phyloP scores from a whole-genome alignment of 2,329 filamentous ascomycete genomes.

The Neoarthrinium moseri region DNA sequence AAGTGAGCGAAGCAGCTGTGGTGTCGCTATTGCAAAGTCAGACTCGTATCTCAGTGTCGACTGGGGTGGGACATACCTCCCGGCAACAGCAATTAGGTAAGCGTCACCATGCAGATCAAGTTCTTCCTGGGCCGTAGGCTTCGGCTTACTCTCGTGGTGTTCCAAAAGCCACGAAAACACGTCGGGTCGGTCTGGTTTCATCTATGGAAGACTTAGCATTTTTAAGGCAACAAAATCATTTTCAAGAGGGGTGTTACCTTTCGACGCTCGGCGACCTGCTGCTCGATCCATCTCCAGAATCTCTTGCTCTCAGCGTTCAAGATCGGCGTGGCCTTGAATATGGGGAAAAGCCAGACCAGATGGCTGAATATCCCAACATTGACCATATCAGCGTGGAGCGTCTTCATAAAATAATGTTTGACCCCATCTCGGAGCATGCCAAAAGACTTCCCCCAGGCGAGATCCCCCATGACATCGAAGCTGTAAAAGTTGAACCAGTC shows the following conservation, averaged over 20 bases:
- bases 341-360: slow-evolving; percentile 18
- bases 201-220: slow-evolving; percentile 1
- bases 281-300: slow-evolving; percentile 18
- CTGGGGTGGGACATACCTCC: slow-evolving; percentile 23
- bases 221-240: no score
- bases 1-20: slow-evolving; percentile 39
- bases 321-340: slow-evolving; percentile 18
- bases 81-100: slow-evolving; percentile 28
- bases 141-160: slow-evolving; percentile 19
- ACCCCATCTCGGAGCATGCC: slow-evolving; percentile 22
- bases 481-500: slow-evolving; percentile 28
- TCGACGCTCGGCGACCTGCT: slow-evolving; percentile 1
- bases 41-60: neutral
- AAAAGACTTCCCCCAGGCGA: slow-evolving; percentile 30
- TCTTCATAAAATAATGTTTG: slow-evolving; percentile 19
- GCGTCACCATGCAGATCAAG: slow-evolving; percentile 26
- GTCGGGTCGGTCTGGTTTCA: slow-evolving; percentile 22
- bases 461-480: slow-evolving; percentile 32
- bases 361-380: slow-evolving; percentile 21
- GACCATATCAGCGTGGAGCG: slow-evolving; percentile 21
- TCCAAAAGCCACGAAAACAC: slow-evolving; percentile 31
- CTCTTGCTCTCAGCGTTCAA: slow-evolving; percentile 17
- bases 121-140: slow-evolving; percentile 19
- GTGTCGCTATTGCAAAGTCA: slow-evolving; percentile 34
- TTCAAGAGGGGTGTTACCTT: neutral